Evolutionary conservation across 805 yeast species (phyloP).

Genomic region (Yarrowia sp.): DNA sequence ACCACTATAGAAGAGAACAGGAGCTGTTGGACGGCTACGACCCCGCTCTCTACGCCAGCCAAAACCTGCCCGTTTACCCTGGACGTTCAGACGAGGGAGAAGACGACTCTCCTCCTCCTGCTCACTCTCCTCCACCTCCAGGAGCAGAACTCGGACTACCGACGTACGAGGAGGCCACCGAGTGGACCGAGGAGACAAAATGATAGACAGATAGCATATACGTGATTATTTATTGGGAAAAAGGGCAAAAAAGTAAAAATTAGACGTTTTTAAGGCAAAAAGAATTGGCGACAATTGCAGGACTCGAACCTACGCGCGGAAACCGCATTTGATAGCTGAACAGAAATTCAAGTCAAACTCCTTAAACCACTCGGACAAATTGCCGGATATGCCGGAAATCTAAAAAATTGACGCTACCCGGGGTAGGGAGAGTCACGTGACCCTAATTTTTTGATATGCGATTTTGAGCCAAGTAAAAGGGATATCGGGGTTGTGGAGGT

Average conservation of each 20-base stretch:
- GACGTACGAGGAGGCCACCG: constrained; percentile 23
- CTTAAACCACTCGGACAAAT: constrained; percentile 26
- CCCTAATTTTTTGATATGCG: background rate
- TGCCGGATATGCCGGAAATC: background rate
- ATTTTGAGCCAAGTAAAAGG: too few relatives aligned
- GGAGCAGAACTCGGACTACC: background rate
- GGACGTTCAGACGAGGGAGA: constrained; percentile 1
- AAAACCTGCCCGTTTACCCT: constrained; percentile 11
- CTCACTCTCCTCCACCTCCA: constrained; percentile 3
- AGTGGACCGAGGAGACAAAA: constrained; percentile 4
- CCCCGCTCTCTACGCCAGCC: constrained; percentile 8
- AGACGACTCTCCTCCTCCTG: background rate
- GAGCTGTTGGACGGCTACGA: constrained; percentile 16
- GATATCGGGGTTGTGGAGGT: background rate
- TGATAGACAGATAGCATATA: background rate
- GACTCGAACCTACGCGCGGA: constrained; percentile 26
- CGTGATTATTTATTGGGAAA: background rate
- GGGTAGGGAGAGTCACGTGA: background rate
- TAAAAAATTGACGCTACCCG: background rate
- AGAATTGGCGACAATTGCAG: constrained; percentile 21
- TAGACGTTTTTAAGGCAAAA: background rate
- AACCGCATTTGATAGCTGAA: constrained; percentile 26
- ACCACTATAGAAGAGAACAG: constrained; percentile 17
- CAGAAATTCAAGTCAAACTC: constrained; percentile 23
- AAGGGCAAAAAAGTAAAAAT: background rate